A percentile compares a stretch with the other conserved stretches of the same genome.
These are phyloP conservation scores for Apiotrichum veenhuisii DNA, from an alignment of 1,284 basidiomycete species.

Conservation along the genomic window DNA sequence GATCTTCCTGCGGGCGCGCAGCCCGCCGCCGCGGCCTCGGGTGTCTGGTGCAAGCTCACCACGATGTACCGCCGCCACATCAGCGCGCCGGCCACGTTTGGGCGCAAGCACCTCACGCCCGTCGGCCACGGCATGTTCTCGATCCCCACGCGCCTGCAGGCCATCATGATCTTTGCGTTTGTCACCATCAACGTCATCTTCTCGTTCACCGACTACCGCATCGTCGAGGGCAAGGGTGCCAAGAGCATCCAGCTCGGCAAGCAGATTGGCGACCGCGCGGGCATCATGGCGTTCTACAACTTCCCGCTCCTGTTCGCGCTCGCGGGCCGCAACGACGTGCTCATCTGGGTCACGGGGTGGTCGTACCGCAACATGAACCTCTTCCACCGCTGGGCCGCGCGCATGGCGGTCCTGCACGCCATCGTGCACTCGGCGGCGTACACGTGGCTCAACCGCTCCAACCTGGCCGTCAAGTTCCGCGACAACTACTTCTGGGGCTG, in stretches of 20 bases:
- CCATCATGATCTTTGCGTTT: constrained; percentile 27
- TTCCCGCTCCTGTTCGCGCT: constrained; percentile 28
- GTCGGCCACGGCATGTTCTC: constrained; percentile 20
- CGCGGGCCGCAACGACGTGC: constrained; percentile 32
- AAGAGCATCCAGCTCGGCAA: constrained; percentile 17
- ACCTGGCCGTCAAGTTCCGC: constrained; percentile 6
- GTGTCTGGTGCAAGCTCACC: not conserved
- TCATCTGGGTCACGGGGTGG: constrained; percentile 39
- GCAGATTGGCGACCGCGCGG: constrained; percentile 29
- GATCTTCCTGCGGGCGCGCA: not conserved
- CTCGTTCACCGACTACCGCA: constrained; percentile 53
- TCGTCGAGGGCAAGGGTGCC: constrained; percentile 49
- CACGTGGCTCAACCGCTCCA: constrained; percentile 5
- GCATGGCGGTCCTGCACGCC: constrained; percentile 24
- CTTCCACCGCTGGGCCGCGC: constrained; percentile 36
- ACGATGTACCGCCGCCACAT: constrained; percentile 22
- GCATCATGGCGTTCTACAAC: constrained; percentile 35
- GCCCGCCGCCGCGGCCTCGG: not conserved
- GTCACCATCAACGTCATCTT: constrained; percentile 32
- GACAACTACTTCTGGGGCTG: constrained; percentile 1
- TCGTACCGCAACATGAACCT: constrained; percentile 27
- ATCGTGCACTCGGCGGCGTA: constrained; percentile 25
- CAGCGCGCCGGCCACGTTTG: constrained; percentile 25
- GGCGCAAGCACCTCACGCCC: constrained; percentile 24
- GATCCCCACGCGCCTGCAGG: constrained; percentile 30